Evolutionary conservation across 2,329 filamentous ascomycete genomes (phyloP).

Genomic region (Phialocephala subalpina): DNA sequence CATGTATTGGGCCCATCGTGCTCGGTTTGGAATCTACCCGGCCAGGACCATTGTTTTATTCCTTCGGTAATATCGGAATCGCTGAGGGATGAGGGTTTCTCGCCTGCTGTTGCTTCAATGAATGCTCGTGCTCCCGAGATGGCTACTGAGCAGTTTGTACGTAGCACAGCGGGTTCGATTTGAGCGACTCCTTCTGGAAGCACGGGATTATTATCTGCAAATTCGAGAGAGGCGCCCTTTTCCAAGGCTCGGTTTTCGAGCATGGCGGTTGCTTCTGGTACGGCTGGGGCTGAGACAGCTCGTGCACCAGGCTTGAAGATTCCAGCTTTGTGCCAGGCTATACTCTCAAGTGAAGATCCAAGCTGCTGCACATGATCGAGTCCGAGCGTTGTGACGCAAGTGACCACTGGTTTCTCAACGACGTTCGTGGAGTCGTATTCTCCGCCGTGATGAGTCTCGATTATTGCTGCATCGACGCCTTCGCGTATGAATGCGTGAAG

Average conservation of each 20-base stretch:
- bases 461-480: conserved; percentile 66
- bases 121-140: conserved; percentile 59
- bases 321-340: conserved; percentile 77
- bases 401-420: conserved; percentile 61
- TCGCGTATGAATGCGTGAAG: conserved; percentile 71
- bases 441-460: conserved; percentile 73
- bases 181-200: conserved; percentile 38
- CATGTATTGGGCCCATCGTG: conserved; percentile 48
- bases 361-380: conserved; percentile 72
- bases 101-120: conserved; percentile 40
- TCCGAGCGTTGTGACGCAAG: conserved; percentile 68
- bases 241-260: conserved; percentile 58
- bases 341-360: conserved; percentile 66
- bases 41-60: conserved; percentile 75
- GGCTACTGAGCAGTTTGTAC: conserved; percentile 59
- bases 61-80: conserved; percentile 67
- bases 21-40: conserved; percentile 77
- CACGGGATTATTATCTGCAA: conserved; percentile 29
- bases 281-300: conserved; percentile 65
- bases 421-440: conserved; percentile 74
- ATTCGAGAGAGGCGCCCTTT: conserved; percentile 50
- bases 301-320: conserved; percentile 69
- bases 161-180: conserved; percentile 60
- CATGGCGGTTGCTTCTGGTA: conserved; percentile 52
- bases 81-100: conserved; percentile 50